Evolutionary conservation across 352 stramenopile species (phyloP).

Genomic region (Blastocystis sp.): DNA sequence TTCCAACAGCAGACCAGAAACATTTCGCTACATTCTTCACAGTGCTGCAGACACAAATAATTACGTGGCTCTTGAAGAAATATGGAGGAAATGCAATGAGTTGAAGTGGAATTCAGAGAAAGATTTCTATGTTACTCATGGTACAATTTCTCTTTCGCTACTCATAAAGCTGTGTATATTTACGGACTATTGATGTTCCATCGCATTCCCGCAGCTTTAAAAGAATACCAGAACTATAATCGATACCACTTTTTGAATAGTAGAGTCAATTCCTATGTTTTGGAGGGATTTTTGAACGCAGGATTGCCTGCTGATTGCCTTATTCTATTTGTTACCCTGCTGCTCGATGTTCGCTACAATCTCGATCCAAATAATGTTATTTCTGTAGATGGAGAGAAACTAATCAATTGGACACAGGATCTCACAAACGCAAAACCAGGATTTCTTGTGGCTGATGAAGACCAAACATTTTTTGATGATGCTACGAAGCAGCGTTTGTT

Average conservation of each 20-base stretch:
- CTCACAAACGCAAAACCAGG: neutral
- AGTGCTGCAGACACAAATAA: neutral
- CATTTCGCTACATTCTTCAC: neutral
- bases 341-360: neutral
- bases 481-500: neutral
- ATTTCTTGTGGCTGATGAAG: neutral
- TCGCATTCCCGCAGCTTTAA: neutral
- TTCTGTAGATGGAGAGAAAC: neutral
- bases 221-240: constrained; percentile 20
- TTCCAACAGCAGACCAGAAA: neutral
- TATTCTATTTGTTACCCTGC: neutral
- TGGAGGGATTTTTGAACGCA: constrained; percentile 8
- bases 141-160: neutral
- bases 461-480: neutral
- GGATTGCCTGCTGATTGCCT: neutral
- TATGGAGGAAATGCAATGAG: constrained; percentile 5
- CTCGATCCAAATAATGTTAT: neutral
- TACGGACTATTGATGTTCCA: neutral
- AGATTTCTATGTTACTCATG: constrained; percentile 36
- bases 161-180: neutral
- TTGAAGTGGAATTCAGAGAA: constrained; percentile 8
- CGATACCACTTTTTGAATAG: constrained; percentile 22
- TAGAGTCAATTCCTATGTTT: constrained; percentile 1
- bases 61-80: neutral
- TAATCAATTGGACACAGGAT: constrained; percentile 11